Evolutionary conservation across 1,284 basidiomycete species (phyloP), one percentile per base, ranked within the genome.

Genomic region (Pholiota adiposa): DNA sequence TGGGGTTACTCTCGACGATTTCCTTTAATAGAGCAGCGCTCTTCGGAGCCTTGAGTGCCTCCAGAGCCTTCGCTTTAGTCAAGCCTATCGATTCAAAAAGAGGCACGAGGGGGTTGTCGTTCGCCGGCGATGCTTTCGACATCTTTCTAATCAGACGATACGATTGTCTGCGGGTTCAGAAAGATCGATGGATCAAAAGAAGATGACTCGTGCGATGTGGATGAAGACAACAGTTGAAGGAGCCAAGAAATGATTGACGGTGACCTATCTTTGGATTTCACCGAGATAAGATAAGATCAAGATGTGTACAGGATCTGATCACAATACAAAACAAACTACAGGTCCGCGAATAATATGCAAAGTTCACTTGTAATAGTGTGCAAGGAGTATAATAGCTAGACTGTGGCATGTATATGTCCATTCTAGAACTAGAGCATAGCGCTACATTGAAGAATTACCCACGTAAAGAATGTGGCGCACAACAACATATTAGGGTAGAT

Each of bases 31-130:
- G 79, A 1, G 81, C 71, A 3, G 92, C 89, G 63, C 85, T 85
- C 79, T 93, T 96, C 6, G 89, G 76, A 60, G 84, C 90, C 73
- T 94, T 93, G 34, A 88, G 87, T 18, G 92, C 90, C 71, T 98
- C 95, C 21, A 85, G 82, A 0, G 96, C 93, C 72, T 94, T 93
- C 59, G 90, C 81, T 58, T 88, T 83, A 50, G 88, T 83, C 52
- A 97, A 80, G 25, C 93, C 93, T 61, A 96, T 89, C 40, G 87
- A 85, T 72, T 88, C 85, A 80, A 97, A 96, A 43, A 93, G 81
- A 34, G 81, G 70, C 53, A 92, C 80, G 57, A 90, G 80, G 50
- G 71, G 65, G 58, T 78, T 74, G 31, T 67, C 52, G 56, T 51
- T 40, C 59, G 59, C 67, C 16, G 7, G 67, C 8, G 57, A 51